Evolutionary conservation across 108 stramenopile species (phyloP).

Genomic region (Asterionellopsis glacialis): DNA sequence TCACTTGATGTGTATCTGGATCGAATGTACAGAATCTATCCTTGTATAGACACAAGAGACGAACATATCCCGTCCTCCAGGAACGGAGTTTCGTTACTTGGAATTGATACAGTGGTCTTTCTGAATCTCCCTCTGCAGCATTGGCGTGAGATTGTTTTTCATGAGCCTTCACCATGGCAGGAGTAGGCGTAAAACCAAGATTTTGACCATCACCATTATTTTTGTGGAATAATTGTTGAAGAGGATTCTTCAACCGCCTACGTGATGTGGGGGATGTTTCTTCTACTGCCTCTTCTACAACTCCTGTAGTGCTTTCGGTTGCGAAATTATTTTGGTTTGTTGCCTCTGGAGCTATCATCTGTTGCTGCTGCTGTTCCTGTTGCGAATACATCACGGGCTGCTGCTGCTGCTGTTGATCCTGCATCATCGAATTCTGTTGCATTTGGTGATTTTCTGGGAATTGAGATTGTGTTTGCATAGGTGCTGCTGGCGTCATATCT

Average conservation of each 20-base stretch:
- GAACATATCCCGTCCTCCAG: constrained; percentile 64
- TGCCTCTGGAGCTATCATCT: neutral
- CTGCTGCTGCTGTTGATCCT: constrained; percentile 5
- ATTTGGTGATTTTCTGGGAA: neutral
- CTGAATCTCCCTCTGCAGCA: neutral
- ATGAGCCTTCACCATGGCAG: constrained; percentile 37
- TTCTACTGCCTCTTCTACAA: neutral
- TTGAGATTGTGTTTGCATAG: neutral
- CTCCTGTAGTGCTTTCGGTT: constrained; percentile 2
- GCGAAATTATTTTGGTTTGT: neutral
- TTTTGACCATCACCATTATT: constrained; percentile 20
- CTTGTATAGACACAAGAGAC: constrained; percentile 40
- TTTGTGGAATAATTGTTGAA: too few species aligned
- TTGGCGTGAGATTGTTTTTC: constrained; percentile 28
- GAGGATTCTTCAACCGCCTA: too few species aligned
- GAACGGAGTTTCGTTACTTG: constrained; percentile 52
- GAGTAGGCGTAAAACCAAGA: constrained; percentile 38
- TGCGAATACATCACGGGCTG: neutral
- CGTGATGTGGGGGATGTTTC: neutral
- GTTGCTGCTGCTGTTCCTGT: neutral
- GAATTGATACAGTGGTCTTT: constrained; percentile 27
- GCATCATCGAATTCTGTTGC: neutral
- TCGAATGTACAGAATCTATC: constrained; percentile 47
- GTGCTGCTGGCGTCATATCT: neutral
- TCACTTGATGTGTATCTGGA: constrained; percentile 43